phyloP scores from a whole-genome alignment of 176 grass and related monocot species.

The Phyllostachys edulis region DNA sequence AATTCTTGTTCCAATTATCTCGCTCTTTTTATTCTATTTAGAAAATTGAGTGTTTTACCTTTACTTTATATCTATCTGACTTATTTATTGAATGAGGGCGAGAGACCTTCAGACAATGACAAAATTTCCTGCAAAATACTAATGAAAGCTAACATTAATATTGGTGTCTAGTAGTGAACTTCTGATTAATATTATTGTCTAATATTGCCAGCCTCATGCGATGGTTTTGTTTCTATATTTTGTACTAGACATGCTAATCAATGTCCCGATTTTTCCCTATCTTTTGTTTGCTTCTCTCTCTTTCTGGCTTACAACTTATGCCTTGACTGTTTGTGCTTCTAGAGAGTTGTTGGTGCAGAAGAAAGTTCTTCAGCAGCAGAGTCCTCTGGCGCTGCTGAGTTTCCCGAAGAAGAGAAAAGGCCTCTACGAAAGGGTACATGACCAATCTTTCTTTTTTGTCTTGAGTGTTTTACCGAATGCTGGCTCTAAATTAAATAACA shows the following conservation, averaged over 20 bases:
- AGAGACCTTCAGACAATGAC: neutral
- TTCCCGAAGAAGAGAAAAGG: slow-evolving; percentile 49
- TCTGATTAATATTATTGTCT: neutral
- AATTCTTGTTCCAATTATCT: slow-evolving; percentile 11
- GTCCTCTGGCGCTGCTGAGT: slow-evolving; percentile 37
- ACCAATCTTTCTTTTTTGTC: neutral
- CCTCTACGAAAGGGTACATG: slow-evolving; percentile 62
- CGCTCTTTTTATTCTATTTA: neutral
- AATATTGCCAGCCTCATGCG: slow-evolving; percentile 4
- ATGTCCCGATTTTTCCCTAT: neutral
- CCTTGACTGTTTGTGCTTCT: slow-evolving; percentile 24
- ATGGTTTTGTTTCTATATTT: slow-evolving; percentile 22
- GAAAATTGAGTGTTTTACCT: neutral
- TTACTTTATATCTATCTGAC: neutral
- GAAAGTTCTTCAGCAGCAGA: slow-evolving; percentile 42
- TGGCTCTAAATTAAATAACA: slow-evolving; percentile 5
- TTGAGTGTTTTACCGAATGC: slow-evolving; percentile 9
- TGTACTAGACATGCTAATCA: neutral
- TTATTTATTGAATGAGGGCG: slow-evolving; percentile 5
- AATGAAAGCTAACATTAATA: neutral
- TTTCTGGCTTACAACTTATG: slow-evolving; percentile 24
- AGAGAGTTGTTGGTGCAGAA: slow-evolving; percentile 55
- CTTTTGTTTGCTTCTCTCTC: slow-evolving; percentile 18
- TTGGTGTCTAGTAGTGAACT: neutral
- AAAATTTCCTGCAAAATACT: neutral